A percentile compares a stretch with the other conserved stretches of the same genome.
Evolutionary conservation across 176 grass and related monocot species (phyloP).

Genomic region (Avena eriantha): DNA sequence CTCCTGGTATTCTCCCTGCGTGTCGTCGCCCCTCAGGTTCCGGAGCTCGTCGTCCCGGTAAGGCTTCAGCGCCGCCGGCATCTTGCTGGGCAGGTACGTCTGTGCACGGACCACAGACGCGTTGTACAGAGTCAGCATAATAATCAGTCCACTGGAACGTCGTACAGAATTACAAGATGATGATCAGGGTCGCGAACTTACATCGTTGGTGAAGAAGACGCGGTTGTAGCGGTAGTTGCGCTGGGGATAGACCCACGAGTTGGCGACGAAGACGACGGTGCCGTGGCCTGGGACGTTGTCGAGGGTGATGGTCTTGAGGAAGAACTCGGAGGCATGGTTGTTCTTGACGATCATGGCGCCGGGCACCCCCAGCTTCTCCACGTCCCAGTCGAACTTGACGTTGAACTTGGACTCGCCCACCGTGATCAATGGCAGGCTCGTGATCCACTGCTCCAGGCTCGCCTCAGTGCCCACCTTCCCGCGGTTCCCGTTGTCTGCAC

Average conservation of each 20-base stretch:
- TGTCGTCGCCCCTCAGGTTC: conserved; percentile 24
- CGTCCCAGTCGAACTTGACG: conserved; percentile 29
- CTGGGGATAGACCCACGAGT: conserved; percentile 40
- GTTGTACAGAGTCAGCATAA: not conserved
- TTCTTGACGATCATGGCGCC: conserved; percentile 47
- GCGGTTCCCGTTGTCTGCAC: conserved; percentile 25
- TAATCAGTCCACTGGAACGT: not conserved
- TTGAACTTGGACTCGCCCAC: conserved; percentile 14
- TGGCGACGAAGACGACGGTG: conserved; percentile 34
- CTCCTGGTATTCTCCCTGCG: not conserved
- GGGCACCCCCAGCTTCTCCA: not conserved
- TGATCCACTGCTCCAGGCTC: conserved; percentile 26
- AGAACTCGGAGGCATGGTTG: conserved; percentile 25
- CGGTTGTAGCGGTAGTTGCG: conserved; percentile 31
- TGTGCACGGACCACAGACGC: not conserved
- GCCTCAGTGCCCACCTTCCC: conserved; percentile 15
- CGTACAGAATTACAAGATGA: not conserved
- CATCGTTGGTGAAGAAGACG: conserved; percentile 41
- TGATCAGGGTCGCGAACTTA: not conserved
- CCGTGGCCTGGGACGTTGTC: conserved; percentile 23
- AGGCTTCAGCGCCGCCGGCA: conserved; percentile 3
- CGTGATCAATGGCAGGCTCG: not conserved
- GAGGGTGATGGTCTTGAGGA: conserved; percentile 38
- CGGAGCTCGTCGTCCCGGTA: conserved; percentile 34
- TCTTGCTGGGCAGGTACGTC: conserved; percentile 35